phyloP scores from a whole-genome alignment of 345 rosid genomes.

The Citrus cavaleriei region DNA sequence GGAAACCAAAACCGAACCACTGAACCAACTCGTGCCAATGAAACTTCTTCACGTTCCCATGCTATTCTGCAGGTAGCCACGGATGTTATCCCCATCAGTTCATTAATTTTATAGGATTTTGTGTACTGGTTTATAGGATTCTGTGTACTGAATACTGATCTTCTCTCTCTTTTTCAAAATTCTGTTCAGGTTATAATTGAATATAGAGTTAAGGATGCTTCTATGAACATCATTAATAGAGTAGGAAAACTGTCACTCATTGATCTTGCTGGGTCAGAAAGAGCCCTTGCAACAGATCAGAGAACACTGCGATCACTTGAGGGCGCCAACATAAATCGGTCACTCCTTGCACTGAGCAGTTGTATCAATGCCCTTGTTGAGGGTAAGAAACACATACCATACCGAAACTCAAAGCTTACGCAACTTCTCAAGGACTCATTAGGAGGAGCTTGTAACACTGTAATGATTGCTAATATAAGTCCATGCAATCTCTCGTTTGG shows the following conservation, averaged over 20 bases:
- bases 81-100: background rate
- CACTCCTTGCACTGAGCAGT: slow-evolving; percentile 91
- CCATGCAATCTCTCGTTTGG: slow-evolving; percentile 86
- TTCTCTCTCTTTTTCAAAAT: background rate
- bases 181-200: slow-evolving; percentile 67
- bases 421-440: slow-evolving; percentile 93
- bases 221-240: slow-evolving; percentile 57
- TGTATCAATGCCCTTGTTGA: slow-evolving; percentile 96
- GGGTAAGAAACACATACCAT: slow-evolving; percentile 94
- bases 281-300: slow-evolving; percentile 92
- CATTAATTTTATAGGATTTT: background rate
- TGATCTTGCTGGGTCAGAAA: slow-evolving; percentile 98
- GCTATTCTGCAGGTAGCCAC: slow-evolving; percentile 82
- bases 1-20: slow-evolving; percentile 96
- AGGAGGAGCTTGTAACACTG: slow-evolving; percentile 90
- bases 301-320: slow-evolving; percentile 86
- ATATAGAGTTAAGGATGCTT: slow-evolving; percentile 60
- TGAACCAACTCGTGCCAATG: slow-evolving; percentile 90
- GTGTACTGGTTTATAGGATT: background rate
- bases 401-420: slow-evolving; percentile 89
- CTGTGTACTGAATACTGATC: background rate
- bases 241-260: slow-evolving; percentile 87
- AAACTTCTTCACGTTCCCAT: slow-evolving; percentile 95
- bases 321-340: slow-evolving; percentile 92
- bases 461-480: slow-evolving; percentile 92